These are phyloP conservation scores for Plasmodium cynomolgi DNA, from an alignment of 169 alveolate species.

Conservation along the genomic window DNA sequence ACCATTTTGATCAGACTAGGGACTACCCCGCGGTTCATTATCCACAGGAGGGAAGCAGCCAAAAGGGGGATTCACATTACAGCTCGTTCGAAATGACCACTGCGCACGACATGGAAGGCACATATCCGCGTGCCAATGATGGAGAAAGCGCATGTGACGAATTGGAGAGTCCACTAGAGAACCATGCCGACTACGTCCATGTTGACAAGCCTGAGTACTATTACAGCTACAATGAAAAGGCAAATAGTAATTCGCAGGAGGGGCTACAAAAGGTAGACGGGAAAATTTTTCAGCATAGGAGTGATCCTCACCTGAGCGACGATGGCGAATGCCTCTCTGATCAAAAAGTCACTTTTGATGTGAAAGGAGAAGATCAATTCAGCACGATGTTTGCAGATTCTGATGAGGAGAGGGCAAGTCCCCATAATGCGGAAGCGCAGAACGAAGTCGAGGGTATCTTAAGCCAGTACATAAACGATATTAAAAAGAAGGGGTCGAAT, in stretches of 20 bases:
- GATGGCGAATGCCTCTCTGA: neutral
- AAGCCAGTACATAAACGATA: constrained; percentile 7
- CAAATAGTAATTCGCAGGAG: constrained; percentile 13
- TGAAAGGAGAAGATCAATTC: neutral
- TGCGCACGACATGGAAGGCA: constrained; percentile 8
- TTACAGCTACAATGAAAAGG: constrained; percentile 36
- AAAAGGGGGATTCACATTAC: neutral
- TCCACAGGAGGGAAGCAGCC: neutral
- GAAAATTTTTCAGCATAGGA: neutral
- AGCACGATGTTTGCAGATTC: neutral
- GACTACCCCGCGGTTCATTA: neutral
- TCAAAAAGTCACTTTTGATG: constrained; percentile 3
- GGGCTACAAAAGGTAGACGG: neutral
- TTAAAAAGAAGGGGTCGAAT: neutral
- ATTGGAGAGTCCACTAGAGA: neutral
- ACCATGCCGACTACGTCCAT: neutral
- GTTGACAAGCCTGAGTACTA: neutral
- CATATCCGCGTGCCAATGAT: neutral
- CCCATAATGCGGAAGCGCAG: neutral
- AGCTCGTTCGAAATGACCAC: neutral
- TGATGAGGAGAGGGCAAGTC: constrained; percentile 10
- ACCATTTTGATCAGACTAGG: neutral
- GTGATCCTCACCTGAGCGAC: constrained; percentile 10
- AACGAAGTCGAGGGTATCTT: constrained; percentile 3
- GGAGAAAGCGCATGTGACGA: neutral